These are phyloP conservation scores for Fusarium sp. DNA, from an alignment of 2,329 filamentous ascomycete genomes.

Conservation along the genomic window DNA sequence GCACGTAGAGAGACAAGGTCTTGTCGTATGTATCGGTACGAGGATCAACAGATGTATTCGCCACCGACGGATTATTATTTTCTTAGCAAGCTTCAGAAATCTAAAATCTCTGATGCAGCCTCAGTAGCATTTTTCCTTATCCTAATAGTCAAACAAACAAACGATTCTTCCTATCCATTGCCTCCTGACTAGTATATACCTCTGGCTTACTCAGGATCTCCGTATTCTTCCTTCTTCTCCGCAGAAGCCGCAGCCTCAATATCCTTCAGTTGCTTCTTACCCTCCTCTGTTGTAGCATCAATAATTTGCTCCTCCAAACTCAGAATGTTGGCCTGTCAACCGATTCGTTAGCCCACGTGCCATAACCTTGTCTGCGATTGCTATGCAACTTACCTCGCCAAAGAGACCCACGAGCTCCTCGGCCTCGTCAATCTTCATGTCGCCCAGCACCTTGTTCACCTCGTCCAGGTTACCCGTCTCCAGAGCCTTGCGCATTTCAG, in stretches of 20 bases:
- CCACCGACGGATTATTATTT: background rate
- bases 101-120: background rate
- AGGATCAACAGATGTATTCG: background rate
- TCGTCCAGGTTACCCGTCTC: conserved; percentile 87
- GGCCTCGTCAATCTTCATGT: conserved; percentile 89
- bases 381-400: conserved; percentile 68
- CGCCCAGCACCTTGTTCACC: conserved; percentile 73
- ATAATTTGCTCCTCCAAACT: conserved; percentile 94
- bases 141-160: background rate
- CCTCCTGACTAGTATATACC: no score
- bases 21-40: conserved; percentile 1
- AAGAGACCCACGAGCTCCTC: conserved; percentile 87
- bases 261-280: conserved; percentile 80
- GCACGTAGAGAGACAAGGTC: background rate
- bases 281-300: conserved; percentile 92
- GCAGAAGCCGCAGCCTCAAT: conserved; percentile 69
- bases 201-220: conserved; percentile 58
- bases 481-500: conserved; percentile 84
- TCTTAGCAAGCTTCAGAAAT: conserved; percentile 1
- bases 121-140: conserved; percentile 3
- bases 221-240: conserved; percentile 46
- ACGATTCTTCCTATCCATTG: background rate
- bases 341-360: conserved; percentile 38
- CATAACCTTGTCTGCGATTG: background rate
- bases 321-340: conserved; percentile 79